A percentile compares a stretch with the other conserved stretches of the same genome.
These are phyloP conservation scores for Trametes punicea DNA, from an alignment of 768 basidiomycete genomes.

Conservation along the genomic window DNA sequence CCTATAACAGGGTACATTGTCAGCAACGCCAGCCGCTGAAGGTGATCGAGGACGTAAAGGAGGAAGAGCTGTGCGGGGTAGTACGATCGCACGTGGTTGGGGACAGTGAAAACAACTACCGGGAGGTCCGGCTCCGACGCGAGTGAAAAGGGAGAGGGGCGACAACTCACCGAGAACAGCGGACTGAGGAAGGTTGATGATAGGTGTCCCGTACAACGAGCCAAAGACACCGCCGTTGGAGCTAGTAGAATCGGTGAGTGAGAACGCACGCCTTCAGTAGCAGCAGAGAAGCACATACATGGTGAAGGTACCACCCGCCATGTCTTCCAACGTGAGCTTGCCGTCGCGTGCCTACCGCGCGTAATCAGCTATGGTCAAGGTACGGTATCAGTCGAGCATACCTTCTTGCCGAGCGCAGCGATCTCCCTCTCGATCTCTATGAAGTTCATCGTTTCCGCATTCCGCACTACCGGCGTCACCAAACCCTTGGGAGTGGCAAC, in stretches of 20 bases:
- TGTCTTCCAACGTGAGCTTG: slow-evolving; percentile 95
- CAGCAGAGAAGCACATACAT: slow-evolving; percentile 55
- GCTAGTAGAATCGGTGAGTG: slow-evolving; percentile 37
- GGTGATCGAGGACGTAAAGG: not conserved
- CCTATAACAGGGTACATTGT: slow-evolving; percentile 36
- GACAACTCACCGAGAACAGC: slow-evolving; percentile 75
- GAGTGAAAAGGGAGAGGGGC: not conserved
- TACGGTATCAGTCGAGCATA: slow-evolving; percentile 27
- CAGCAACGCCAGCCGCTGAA: not conserved
- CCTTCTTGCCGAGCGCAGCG: slow-evolving; percentile 86
- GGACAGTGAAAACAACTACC: not conserved
- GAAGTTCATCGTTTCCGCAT: slow-evolving; percentile 83
- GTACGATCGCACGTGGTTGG: not conserved
- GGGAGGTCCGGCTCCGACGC: slow-evolving; percentile 5
- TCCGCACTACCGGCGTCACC: slow-evolving; percentile 93
- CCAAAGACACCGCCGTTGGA: slow-evolving; percentile 99
- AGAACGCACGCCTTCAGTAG: not conserved
- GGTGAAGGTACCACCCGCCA: slow-evolving; percentile 98
- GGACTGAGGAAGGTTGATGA: slow-evolving; percentile 94
- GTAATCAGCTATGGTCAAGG: not conserved
- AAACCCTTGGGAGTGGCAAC: slow-evolving; percentile 97
- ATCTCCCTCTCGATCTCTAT: slow-evolving; percentile 94
- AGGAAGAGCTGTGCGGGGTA: not conserved
- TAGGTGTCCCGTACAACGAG: slow-evolving; percentile 95
- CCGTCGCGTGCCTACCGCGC: slow-evolving; percentile 70